These are phyloP conservation scores for Zygosaccharomyces sapae DNA, from an alignment of 1,139 yeast species.

Conservation along the genomic window DNA sequence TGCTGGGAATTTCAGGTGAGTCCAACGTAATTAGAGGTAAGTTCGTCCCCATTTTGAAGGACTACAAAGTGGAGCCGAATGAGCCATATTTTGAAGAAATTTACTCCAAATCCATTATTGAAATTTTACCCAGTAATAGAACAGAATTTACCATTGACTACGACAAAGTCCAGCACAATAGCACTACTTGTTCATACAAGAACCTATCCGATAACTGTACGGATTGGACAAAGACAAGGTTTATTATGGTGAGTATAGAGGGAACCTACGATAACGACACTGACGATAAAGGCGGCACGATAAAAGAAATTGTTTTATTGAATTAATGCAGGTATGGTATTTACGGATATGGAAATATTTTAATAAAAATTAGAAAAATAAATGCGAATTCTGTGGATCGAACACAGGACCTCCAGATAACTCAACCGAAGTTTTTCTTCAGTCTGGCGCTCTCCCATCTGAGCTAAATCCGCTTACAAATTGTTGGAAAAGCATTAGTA, in stretches of 20 bases:
- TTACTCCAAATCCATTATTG: constrained; percentile 35
- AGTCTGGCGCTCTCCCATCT: constrained; percentile 35
- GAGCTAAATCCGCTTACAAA: constrained; percentile 29
- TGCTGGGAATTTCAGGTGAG: constrained; percentile 12
- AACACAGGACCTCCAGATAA: constrained; percentile 86
- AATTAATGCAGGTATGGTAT: no score
- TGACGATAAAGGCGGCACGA: constrained; percentile 52
- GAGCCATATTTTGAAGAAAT: constrained; percentile 45
- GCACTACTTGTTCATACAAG: constrained; percentile 9
- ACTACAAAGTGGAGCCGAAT: constrained; percentile 39
- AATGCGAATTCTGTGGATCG: constrained; percentile 83
- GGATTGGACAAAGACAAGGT: constrained; percentile 38
- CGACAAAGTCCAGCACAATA: constrained; percentile 14
- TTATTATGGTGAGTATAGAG: constrained; percentile 47
- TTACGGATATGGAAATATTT: no score
- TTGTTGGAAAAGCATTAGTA: neutral
- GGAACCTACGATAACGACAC: constrained; percentile 45
- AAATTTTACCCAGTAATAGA: constrained; percentile 46
- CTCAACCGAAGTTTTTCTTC: constrained; percentile 27
- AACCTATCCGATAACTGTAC: constrained; percentile 10
- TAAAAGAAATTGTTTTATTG: constrained; percentile 49
- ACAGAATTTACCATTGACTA: constrained; percentile 42
- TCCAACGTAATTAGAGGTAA: constrained; percentile 27
- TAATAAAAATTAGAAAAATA: neutral
- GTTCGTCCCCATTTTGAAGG: constrained; percentile 39